These are phyloP conservation scores for Moniliophthora roreri DNA, from an alignment of 1,284 basidiomycete species.

Conservation along the genomic window DNA sequence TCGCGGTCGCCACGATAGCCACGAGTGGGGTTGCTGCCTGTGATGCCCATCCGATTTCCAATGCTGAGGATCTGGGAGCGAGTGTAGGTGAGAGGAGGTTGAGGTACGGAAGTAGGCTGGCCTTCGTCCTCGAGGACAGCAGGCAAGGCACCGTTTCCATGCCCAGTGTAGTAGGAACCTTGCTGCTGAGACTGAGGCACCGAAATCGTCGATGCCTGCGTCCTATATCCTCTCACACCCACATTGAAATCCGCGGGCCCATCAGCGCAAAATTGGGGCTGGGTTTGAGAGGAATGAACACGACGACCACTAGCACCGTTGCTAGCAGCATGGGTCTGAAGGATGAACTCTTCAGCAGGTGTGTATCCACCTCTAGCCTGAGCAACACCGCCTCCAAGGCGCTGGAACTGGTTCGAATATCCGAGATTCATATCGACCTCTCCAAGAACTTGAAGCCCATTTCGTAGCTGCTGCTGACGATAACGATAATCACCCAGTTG, in stretches of 20 bases:
- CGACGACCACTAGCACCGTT: slow-evolving; percentile 14
- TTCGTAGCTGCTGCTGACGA: not conserved
- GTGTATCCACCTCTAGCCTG: slow-evolving; percentile 62
- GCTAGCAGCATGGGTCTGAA: slow-evolving; percentile 51
- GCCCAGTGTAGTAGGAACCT: slow-evolving; percentile 13
- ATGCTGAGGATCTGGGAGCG: slow-evolving; percentile 11
- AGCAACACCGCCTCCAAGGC: slow-evolving; percentile 21
- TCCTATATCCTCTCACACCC: slow-evolving; percentile 40
- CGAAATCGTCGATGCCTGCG: slow-evolving; percentile 33
- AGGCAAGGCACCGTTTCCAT: slow-evolving; percentile 13
- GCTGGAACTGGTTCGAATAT: slow-evolving; percentile 4
- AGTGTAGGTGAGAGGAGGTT: slow-evolving; percentile 5
- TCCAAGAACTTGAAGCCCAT: slow-evolving; percentile 9
- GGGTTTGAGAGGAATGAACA: slow-evolving; percentile 23
- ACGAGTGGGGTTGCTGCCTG: no score
- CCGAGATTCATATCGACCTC: slow-evolving; percentile 14
- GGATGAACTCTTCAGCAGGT: slow-evolving; percentile 62
- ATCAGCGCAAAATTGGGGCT: slow-evolving; percentile 17
- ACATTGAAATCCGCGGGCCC: slow-evolving; percentile 32
- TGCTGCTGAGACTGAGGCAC: slow-evolving; percentile 17
- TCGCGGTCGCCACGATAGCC: not conserved
- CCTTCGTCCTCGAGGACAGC: slow-evolving; percentile 15
- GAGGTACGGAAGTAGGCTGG: not conserved
- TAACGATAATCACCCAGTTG: not conserved
- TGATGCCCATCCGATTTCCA: slow-evolving; percentile 3